phyloP scores from a whole-genome alignment of 148 eudicot genomes.

The Cornus suecica region DNA sequence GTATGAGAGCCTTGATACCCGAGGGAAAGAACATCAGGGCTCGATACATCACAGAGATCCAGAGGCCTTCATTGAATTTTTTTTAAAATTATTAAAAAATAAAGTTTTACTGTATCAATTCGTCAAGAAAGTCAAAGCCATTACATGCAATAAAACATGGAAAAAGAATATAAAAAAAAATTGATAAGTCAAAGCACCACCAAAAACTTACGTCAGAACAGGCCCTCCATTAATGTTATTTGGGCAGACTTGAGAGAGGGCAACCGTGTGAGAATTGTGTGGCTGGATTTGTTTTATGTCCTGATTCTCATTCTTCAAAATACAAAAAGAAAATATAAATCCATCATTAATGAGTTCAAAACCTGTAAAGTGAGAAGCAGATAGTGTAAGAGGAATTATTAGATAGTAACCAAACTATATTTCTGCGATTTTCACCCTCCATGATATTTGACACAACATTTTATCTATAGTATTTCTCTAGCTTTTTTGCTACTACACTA shows the following conservation, averaged over 20 bases:
- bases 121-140: constrained; percentile 3
- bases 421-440: neutral
- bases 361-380: neutral
- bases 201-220: constrained; percentile 69
- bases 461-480: no score
- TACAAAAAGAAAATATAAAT: neutral
- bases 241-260: constrained; percentile 77
- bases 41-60: constrained; percentile 77
- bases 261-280: constrained; percentile 64
- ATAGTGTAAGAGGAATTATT: neutral
- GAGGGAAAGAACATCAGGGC: constrained; percentile 52
- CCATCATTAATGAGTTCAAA: constrained; percentile 12
- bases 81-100: neutral
- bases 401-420: neutral
- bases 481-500: no score
- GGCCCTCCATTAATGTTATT: constrained; percentile 70
- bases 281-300: constrained; percentile 61
- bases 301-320: constrained; percentile 9
- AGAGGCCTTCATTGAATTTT: constrained; percentile 64
- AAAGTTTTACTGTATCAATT: neutral
- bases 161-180: neutral
- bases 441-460: neutral
- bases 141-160: constrained; percentile 7
- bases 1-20: constrained; percentile 55
- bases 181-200: constrained; percentile 10